Evolutionary conservation across 2,329 filamentous ascomycete genomes (phyloP), one percentile per base, ranked within the genome.

Genomic region (Pseudocercospora fuligena): DNA sequence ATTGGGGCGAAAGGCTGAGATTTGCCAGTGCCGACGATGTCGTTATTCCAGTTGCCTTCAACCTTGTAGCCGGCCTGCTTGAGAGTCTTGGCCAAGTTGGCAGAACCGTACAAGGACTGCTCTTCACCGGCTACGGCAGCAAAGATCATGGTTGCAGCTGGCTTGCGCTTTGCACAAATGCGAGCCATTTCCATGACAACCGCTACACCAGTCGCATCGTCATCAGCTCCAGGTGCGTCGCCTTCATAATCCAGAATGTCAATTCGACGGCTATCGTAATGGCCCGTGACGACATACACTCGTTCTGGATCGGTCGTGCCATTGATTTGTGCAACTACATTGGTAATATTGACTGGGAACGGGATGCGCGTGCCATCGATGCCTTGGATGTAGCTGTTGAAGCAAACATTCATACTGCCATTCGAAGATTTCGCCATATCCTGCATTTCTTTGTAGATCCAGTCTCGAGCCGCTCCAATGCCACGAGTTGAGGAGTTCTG

Each of bases 51-150:
- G 80, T 87, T 87, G 14, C 82, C 86, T 75, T 86, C 85, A 3
- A 88, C 84, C 71, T 87, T 84, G 8, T 82, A 81, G 56, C 79
- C 83, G 5, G 81, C 77, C 70, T 86, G 85, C 33, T 82, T 82
- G 60, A 86, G 81, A 0, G 82, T 84, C 70, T 84, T 81, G 1
- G 86, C 86, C 5, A 88, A 78, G 75, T 83, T 83, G 2, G 78
- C 77, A 4, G 84, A 78, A 3, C 86, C 86, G 62, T 84, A 85
- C 2, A 88, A 80, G 5, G 79, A 80, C 77, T 88, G 86, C 68
- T 88, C 86, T 74, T 88, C 86, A 14, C 85, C 86, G 1, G 86
- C 84, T 1, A 86, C 84, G 3, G 86, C 85, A 2, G 80, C 85
- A 60, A 88, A 86, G 54, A 86, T 83, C 68, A 88, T 84, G 1